These are phyloP conservation scores for Luffa acutangula DNA, from an alignment of 306 rosid genomes.

Conservation along the genomic window DNA sequence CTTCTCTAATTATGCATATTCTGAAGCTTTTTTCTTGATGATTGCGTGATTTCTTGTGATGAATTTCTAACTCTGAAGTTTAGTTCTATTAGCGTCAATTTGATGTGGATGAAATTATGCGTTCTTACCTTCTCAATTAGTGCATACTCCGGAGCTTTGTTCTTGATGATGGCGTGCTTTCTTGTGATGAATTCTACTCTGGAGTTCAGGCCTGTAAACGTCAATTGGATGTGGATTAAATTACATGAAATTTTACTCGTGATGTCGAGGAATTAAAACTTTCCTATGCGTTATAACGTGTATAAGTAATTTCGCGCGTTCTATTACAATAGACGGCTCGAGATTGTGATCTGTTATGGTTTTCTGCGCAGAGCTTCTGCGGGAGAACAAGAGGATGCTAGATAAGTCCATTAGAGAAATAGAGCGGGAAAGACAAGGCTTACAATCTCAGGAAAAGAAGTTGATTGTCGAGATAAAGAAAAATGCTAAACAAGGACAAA, in stretches of 20 bases:
- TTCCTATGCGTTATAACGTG: not conserved
- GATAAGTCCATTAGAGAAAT: conserved; percentile 16
- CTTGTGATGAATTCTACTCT: not conserved
- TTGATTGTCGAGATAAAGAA: conserved; percentile 15
- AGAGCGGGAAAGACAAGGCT: conserved; percentile 17
- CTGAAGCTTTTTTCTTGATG: not conserved
- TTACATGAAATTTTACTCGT: not conserved
- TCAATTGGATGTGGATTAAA: not conserved
- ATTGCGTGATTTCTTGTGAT: not conserved
- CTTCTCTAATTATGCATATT: not conserved
- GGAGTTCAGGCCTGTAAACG: not conserved
- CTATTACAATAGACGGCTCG: not conserved
- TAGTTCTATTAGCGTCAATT: not conserved
- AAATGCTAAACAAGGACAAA: conserved; percentile 20
- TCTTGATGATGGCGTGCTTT: not conserved
- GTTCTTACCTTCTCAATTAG: not conserved
- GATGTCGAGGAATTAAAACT: not conserved
- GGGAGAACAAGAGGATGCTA: conserved; percentile 15
- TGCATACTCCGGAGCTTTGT: not conserved
- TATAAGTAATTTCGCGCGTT: not conserved
- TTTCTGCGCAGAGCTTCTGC: conserved; percentile 7
- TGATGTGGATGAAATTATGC: not conserved
- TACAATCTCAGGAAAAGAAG: conserved; percentile 17
- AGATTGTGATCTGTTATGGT: not conserved
- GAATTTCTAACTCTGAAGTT: not conserved